Conservation (phyloP, 2,329 filamentous ascomycete species). For the Fusarium illudens region DNA sequence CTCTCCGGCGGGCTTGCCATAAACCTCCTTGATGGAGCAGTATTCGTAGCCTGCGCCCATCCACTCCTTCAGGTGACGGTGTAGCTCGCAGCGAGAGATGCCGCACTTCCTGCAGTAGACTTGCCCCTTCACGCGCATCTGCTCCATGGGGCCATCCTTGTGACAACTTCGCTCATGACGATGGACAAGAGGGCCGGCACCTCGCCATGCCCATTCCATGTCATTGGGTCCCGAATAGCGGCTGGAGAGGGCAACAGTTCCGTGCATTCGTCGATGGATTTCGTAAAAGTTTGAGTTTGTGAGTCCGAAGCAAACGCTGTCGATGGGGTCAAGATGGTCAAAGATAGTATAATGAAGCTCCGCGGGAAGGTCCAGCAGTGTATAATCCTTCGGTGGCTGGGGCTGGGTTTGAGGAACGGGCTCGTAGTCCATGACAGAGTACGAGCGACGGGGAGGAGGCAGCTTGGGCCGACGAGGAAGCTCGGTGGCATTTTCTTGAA, state of each 20-base stretch:
- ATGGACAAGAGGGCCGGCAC: slow-evolving; percentile 57
- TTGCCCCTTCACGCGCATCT: slow-evolving; percentile 64
- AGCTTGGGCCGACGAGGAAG: slow-evolving; percentile 48
- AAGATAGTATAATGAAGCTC: slow-evolving; percentile 70
- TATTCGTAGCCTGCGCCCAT: slow-evolving; percentile 66
- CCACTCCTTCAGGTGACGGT: slow-evolving; percentile 68
- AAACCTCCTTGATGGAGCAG: slow-evolving; percentile 67
- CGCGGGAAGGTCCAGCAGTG: slow-evolving; percentile 62
- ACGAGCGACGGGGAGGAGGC: slow-evolving; percentile 62
- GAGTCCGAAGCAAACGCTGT: slow-evolving; percentile 69
- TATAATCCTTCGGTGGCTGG: slow-evolving; percentile 55
- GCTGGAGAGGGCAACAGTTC: slow-evolving; percentile 63
- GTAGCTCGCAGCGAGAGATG: slow-evolving; percentile 68
- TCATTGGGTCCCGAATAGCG: slow-evolving; percentile 69
- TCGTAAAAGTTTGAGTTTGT: slow-evolving; percentile 66
- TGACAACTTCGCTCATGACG: slow-evolving; percentile 30
- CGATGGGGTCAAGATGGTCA: slow-evolving; percentile 70
- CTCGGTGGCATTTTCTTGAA: slow-evolving; percentile 34
- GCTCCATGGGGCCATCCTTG: slow-evolving; percentile 49
- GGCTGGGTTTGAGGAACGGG: slow-evolving; percentile 57
- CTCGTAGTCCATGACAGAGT: slow-evolving; percentile 69
- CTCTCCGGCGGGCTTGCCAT: slow-evolving; percentile 57
- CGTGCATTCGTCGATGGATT: slow-evolving; percentile 66
- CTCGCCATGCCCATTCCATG: slow-evolving; percentile 70
- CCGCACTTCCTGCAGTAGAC: slow-evolving; percentile 71